Percentiles rank a stretch among this genome's conserved stretches.
Evolutionary conservation across 352 stramenopile species (phyloP).

Genomic region (Thraustotheca clavata): DNA sequence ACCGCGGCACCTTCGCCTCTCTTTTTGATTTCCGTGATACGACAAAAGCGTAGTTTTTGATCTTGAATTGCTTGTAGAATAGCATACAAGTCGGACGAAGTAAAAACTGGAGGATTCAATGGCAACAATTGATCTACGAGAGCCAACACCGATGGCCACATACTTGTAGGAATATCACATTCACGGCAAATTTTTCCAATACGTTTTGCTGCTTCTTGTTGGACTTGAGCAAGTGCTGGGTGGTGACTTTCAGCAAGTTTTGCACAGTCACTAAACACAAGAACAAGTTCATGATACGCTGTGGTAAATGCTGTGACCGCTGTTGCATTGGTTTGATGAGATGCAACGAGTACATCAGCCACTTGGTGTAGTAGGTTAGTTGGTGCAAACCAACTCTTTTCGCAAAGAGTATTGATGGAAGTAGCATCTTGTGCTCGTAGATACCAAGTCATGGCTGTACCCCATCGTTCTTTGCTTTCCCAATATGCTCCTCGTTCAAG

Average conservation of each 20-base stretch:
- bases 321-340: conserved; percentile 30
- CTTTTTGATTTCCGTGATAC: conserved; percentile 34
- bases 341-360: conserved; percentile 53
- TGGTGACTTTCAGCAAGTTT: background rate
- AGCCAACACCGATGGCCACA: conserved; percentile 37
- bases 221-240: conserved; percentile 46
- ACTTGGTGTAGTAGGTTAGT: conserved; percentile 42
- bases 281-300: conserved; percentile 53
- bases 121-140: conserved; percentile 45
- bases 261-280: conserved; percentile 54
- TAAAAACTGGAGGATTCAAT: conserved; percentile 40
- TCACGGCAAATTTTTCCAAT: conserved; percentile 43
- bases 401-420: conserved; percentile 45
- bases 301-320: conserved; percentile 50
- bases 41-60: conserved; percentile 57
- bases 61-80: conserved; percentile 54
- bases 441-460: conserved; percentile 52
- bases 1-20: background rate
- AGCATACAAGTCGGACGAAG: conserved; percentile 44
- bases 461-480: conserved; percentile 32
- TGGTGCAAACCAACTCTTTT: conserved; percentile 47
- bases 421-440: conserved; percentile 48
- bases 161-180: conserved; percentile 31
- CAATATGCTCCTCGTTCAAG: conserved; percentile 35
- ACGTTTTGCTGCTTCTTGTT: conserved; percentile 50